Percentiles rank a stretch among this genome's conserved stretches.
These are phyloP conservation scores for Crepidotus sp. DNA, from an alignment of 1,284 basidiomycete genomes.

Conservation along the genomic window DNA sequence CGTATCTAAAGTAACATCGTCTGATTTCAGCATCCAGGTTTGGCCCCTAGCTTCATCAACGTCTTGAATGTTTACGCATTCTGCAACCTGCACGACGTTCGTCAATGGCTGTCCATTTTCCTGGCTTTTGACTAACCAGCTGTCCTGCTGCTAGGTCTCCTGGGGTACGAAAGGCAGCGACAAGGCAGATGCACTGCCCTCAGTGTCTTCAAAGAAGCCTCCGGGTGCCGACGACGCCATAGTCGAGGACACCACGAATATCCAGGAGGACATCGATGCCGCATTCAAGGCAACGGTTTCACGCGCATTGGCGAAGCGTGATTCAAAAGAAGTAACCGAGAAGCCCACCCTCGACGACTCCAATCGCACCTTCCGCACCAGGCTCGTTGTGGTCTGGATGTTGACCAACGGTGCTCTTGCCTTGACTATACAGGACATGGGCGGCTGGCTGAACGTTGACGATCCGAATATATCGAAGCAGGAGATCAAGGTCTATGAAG, in stretches of 20 bases:
- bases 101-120: constrained; percentile 19
- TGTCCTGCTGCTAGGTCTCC: constrained; percentile 48
- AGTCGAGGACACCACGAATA: constrained; percentile 74
- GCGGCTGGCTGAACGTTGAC: constrained; percentile 49
- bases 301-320: constrained; percentile 81
- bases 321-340: constrained; percentile 61
- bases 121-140: no score
- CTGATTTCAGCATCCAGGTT: no score
- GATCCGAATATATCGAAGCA: constrained; percentile 46
- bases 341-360: constrained; percentile 86
- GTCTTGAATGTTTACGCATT: constrained; percentile 95
- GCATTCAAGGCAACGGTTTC: constrained; percentile 93
- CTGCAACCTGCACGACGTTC: constrained; percentile 87
- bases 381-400: constrained; percentile 83
- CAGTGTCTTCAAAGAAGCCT: constrained; percentile 74
- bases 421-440: constrained; percentile 78
- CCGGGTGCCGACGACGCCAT: constrained; percentile 71
- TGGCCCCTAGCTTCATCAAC: constrained; percentile 90
- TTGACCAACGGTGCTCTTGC: constrained; percentile 73
- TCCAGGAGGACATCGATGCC: constrained; percentile 86
- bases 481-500: no score
- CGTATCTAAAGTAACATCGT: no score
- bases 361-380: constrained; percentile 69
- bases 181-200: constrained; percentile 90
- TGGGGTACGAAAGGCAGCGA: constrained; percentile 98